These are phyloP conservation scores for Aristolochia contorta DNA, from an alignment of 164 flowering plant species.

Conservation along the genomic window DNA sequence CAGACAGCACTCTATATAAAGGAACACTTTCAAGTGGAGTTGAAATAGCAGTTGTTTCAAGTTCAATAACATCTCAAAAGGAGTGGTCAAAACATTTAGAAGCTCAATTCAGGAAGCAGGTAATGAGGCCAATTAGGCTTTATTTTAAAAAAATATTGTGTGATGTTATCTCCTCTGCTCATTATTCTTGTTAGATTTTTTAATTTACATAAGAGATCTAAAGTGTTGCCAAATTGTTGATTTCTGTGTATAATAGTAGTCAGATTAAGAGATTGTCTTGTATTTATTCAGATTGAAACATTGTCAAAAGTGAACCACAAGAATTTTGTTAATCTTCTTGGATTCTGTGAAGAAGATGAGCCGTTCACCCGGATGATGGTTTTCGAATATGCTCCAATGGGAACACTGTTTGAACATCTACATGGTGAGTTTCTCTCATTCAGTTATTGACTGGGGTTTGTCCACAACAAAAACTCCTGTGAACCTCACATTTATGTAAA, in stretches of 20 bases:
- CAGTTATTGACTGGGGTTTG: too few species aligned
- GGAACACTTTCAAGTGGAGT: slow-evolving; percentile 85
- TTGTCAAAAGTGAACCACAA: slow-evolving; percentile 65
- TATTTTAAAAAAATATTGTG: too few species aligned
- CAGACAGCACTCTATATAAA: slow-evolving; percentile 54
- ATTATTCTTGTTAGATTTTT: too few species aligned
- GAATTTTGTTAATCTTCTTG: slow-evolving; percentile 65
- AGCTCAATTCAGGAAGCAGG: slow-evolving; percentile 59
- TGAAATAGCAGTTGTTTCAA: slow-evolving; percentile 64
- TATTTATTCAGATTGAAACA: slow-evolving; percentile 40
- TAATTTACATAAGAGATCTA: too few species aligned
- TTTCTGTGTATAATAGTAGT: background rate
- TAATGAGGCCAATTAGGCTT: slow-evolving; percentile 7
- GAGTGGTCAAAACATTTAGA: slow-evolving; percentile 56
- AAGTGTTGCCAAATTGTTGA: background rate
- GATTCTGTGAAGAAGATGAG: slow-evolving; percentile 54
- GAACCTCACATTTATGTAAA: too few species aligned
- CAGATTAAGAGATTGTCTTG: slow-evolving; percentile 3
- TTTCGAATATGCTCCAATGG: slow-evolving; percentile 78
- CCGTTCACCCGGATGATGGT: slow-evolving; percentile 79
- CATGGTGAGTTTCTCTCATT: slow-evolving; percentile 41
- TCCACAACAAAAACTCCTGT: too few species aligned
- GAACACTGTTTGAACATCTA: slow-evolving; percentile 74
- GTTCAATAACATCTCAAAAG: slow-evolving; percentile 22
- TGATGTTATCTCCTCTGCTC: too few species aligned